A percentile compares a stretch with the other conserved stretches of the same genome.
Conservation (phyloP, 2,329 filamentous ascomycete species). For the Arthrobotrys sinensis region DNA sequence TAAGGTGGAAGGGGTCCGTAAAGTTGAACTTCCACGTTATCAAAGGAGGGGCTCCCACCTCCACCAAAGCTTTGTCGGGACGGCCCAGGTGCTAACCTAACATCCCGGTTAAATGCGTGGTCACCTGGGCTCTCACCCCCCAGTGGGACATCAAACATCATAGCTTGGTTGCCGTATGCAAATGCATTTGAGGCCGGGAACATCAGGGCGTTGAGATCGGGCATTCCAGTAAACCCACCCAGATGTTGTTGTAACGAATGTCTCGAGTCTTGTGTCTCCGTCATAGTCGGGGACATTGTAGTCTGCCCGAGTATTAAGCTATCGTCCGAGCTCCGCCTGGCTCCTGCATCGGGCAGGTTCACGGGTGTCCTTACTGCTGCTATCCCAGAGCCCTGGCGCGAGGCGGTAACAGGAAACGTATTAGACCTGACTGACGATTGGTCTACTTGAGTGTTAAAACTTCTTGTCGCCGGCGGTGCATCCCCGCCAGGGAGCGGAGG, state of each 20-base stretch:
- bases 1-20: slow-evolving; percentile 81
- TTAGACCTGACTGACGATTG: slow-evolving; percentile 63
- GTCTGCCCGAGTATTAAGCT: slow-evolving; percentile 56
- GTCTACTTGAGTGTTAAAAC: slow-evolving; percentile 64
- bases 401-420: slow-evolving; percentile 62
- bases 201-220: slow-evolving; percentile 83
- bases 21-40: slow-evolving; percentile 81
- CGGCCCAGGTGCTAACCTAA: slow-evolving; percentile 63
- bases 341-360: slow-evolving; percentile 63
- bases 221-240: slow-evolving; percentile 69
- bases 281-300: slow-evolving; percentile 61
- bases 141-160: slow-evolving; percentile 70
- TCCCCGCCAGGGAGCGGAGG: slow-evolving; percentile 67
- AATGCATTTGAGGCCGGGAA: slow-evolving; percentile 84
- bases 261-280: slow-evolving; percentile 30
- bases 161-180: slow-evolving; percentile 79
- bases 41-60: slow-evolving; percentile 72
- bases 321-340: slow-evolving; percentile 64
- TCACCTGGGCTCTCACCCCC: slow-evolving; percentile 23
- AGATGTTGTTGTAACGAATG: slow-evolving; percentile 66
- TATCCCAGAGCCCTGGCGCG: slow-evolving; percentile 62
- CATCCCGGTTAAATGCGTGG: slow-evolving; percentile 67
- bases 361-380: slow-evolving; percentile 33
- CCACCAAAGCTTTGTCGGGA: slow-evolving; percentile 64
- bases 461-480: slow-evolving; percentile 64